These are phyloP conservation scores for Plectranthus barbatus DNA, from an alignment of 257 asterid genomes.

Conservation along the genomic window DNA sequence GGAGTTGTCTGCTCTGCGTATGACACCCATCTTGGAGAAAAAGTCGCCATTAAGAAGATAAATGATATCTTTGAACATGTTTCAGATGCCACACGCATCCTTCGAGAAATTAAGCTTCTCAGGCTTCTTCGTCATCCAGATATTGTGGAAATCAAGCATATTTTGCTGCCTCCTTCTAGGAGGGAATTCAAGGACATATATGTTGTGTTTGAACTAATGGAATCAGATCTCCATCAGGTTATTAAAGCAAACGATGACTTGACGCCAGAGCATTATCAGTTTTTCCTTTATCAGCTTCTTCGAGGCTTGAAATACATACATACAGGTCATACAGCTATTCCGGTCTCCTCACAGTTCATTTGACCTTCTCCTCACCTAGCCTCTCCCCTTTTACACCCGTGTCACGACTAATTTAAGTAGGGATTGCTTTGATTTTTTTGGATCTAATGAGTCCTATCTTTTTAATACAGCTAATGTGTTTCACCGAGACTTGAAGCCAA, in stretches of 20 bases:
- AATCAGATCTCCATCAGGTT: conserved; percentile 87
- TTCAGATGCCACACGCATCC: conserved; percentile 93
- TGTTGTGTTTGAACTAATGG: conserved; percentile 85
- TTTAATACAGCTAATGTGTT: conserved; percentile 66
- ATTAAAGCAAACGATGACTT: conserved; percentile 83
- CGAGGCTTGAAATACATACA: conserved; percentile 86
- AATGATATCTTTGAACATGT: conserved; percentile 88
- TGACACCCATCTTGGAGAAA: conserved; percentile 83
- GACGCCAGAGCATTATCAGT: conserved; percentile 85
- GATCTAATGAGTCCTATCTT: conserved; percentile 8
- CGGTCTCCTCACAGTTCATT: not conserved
- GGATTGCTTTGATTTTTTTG: not conserved
- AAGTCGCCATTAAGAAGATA: conserved; percentile 86
- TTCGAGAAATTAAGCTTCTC: conserved; percentile 88
- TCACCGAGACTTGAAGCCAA: conserved; percentile 86
- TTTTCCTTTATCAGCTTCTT: conserved; percentile 85
- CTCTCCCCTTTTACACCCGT: not conserved
- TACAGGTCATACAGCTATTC: conserved; percentile 44
- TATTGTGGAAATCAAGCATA: conserved; percentile 84
- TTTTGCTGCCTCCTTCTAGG: conserved; percentile 84
- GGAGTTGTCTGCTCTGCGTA: conserved; percentile 94
- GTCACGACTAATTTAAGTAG: not conserved
- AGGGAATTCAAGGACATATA: conserved; percentile 90
- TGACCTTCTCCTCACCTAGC: not conserved
- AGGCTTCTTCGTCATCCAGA: conserved; percentile 94